phyloP scores from a whole-genome alignment of 75 land plant species.

The Chamaecyparis obtusa region DNA sequence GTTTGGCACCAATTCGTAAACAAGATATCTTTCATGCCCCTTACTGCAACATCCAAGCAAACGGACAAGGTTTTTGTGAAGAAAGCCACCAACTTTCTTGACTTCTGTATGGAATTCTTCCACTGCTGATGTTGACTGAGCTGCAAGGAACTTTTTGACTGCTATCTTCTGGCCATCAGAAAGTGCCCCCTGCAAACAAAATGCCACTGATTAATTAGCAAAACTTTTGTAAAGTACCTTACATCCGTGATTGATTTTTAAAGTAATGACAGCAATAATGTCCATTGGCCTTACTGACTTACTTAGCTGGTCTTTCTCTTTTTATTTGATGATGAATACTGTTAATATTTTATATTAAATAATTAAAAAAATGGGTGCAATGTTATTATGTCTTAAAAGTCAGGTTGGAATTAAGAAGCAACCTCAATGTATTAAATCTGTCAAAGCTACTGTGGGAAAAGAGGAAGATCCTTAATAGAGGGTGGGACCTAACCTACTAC shows the following conservation, averaged over 20 bases:
- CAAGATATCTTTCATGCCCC: conserved; percentile 9
- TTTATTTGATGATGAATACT: no score
- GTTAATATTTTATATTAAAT: no score
- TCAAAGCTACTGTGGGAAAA: no score
- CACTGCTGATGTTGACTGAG: background rate
- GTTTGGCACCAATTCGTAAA: background rate
- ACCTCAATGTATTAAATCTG: no score
- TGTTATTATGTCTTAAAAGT: no score
- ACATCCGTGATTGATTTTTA: background rate
- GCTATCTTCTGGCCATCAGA: background rate
- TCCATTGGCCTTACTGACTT: no score
- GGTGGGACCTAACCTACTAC: no score
- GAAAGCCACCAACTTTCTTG: background rate
- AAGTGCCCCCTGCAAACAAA: background rate
- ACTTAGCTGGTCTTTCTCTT: no score
- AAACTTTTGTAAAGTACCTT: background rate
- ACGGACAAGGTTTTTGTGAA: background rate
- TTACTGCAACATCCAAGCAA: conserved; percentile 1
- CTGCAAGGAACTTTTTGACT: background rate
- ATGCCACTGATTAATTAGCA: background rate
- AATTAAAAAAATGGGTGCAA: no score
- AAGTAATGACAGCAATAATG: no score
- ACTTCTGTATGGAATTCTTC: background rate
- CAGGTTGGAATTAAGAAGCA: no score
- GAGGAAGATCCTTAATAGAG: no score